Evolutionary conservation across 73 alveolate species (phyloP).

Genomic region (Loxodes magnus): DNA sequence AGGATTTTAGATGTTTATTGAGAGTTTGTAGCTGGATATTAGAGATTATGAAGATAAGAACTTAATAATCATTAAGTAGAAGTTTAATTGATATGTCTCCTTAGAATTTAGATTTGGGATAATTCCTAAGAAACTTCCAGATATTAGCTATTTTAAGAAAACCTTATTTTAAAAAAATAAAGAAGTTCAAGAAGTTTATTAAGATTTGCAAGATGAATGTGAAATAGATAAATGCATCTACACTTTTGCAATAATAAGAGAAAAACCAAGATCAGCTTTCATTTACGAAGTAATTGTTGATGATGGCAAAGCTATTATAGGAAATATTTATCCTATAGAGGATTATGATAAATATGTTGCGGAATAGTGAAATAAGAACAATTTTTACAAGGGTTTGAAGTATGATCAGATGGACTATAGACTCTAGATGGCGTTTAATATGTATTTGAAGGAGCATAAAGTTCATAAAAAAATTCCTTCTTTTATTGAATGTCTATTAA

Average conservation of each 20-base stretch:
- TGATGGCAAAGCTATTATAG: slow-evolving; percentile 17
- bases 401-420: slow-evolving; percentile 6
- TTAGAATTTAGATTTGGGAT: background rate
- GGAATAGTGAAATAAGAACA: background rate
- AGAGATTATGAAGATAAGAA: no score
- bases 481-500: slow-evolving; percentile 55
- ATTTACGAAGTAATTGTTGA: slow-evolving; percentile 18
- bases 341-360: background rate
- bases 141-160: background rate
- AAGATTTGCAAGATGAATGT: background rate
- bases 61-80: no score
- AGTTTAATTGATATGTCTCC: no score
- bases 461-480: slow-evolving; percentile 66
- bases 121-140: slow-evolving; percentile 12
- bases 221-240: slow-evolving; percentile 13
- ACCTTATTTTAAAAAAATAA: background rate
- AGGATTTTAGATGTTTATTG: no score
- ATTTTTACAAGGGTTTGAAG: no score
- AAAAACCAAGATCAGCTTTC: no score
- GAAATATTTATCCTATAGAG: background rate
- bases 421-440: slow-evolving; percentile 42
- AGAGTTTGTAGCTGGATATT: no score
- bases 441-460: slow-evolving; percentile 52
- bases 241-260: no score
- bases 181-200: background rate